Evolutionary conservation across 768 basidiomycete genomes (phyloP), one percentile per base, ranked within the genome.

Genomic region (Mycena epipterygia): DNA sequence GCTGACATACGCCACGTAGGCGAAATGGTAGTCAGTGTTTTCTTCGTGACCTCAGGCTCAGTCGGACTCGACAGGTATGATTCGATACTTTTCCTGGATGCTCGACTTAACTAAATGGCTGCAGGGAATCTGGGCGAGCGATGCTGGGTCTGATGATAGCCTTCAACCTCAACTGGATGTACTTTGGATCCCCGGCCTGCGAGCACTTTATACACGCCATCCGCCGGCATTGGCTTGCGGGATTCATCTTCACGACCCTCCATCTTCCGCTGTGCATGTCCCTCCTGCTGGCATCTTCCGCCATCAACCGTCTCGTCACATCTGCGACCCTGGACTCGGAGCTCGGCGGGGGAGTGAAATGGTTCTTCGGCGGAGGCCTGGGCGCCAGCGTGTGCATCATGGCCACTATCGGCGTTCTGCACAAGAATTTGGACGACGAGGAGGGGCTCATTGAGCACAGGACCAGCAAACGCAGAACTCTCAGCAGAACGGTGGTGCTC

Each of bases 141-240:
- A 32, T 74, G 7, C 48, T 74, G 3, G 32, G 74, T 23, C 71
- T 74, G 9, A 73, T 74, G 68, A 62, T 74, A 7, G 74, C 74
- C 7, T 74, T 74, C 64, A 74, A 74, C 44, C 44, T 73, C 3
- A 74, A 74, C 66, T 74, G 74, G 74, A 60, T 74, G 33, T 74
- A 74, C 56, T 74, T 74, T 21, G 73, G 59, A 39, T 69, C 71
- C 14, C 67, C 59, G 25, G 64, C 71, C 1, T 66, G 72, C 58
- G 57, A 63, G 30, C 71, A 73, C 64, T 74, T 74, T 27, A 35
- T 67, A 27, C 74, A 74, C 32, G 74, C 74, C 51, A 71, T 74
- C 48, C 74, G 74, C 35, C 70, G 74, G 5, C 74, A 74, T 41
- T 74, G 74, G 74, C n/a, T 73, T 30, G 6, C 67, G 0, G 67